Evolutionary conservation across 2,329 filamentous ascomycete species (phyloP).

Genomic region (Scedosporium minutisporum): DNA sequence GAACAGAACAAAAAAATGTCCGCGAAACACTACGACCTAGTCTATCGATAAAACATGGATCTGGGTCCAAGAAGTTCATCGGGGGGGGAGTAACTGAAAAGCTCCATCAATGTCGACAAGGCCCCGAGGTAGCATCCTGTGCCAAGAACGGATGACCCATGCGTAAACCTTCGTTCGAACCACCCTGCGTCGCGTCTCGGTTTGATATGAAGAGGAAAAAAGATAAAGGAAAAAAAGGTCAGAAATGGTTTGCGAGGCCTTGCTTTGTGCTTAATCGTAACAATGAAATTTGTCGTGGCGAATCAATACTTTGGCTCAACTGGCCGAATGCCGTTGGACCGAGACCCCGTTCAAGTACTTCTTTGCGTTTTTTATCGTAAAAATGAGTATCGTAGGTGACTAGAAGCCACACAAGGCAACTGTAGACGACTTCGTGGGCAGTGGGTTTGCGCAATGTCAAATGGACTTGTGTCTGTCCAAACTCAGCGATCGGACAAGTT

Average conservation of each 20-base stretch:
- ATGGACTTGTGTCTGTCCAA: background rate
- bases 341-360: constrained; percentile 4
- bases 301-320: constrained; percentile 3
- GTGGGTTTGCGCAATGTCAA: background rate
- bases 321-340: constrained; percentile 6
- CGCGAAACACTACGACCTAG: background rate
- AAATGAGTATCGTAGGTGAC: background rate
- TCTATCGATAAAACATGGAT: background rate
- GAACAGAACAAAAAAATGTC: background rate
- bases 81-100: background rate
- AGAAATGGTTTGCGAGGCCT: background rate
- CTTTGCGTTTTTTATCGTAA: background rate
- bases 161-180: background rate
- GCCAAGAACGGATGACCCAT: background rate
- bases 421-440: no score
- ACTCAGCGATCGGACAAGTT: background rate
- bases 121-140: background rate
- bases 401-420: no score
- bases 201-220: background rate
- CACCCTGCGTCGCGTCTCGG: background rate
- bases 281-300: background rate
- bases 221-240: background rate
- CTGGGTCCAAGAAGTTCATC: background rate
- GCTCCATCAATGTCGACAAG: background rate
- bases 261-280: background rate